Conservation (phyloP, 2,329 filamentous ascomycete species). For the Teratosphaeria gauchensis region DNA sequence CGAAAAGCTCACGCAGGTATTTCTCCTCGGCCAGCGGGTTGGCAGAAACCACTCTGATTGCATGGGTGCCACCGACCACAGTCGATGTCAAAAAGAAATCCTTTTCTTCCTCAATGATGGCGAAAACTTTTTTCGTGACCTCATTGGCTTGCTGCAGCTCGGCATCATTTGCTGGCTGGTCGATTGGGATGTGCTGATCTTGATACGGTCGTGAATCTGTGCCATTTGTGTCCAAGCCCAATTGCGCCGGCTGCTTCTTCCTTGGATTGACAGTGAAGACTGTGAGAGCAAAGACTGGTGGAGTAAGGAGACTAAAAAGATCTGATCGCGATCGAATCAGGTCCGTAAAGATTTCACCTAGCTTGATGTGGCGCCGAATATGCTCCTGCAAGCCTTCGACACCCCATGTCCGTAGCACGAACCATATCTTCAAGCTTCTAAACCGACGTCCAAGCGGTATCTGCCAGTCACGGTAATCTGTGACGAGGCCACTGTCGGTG, state of each 20-base stretch:
- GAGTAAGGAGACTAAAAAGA: constrained; percentile 65
- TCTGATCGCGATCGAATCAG: constrained; percentile 52
- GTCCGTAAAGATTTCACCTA: constrained; percentile 61
- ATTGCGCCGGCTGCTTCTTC: constrained; percentile 16
- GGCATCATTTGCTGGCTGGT: constrained; percentile 26
- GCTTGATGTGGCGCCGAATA: constrained; percentile 56
- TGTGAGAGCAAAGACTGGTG: constrained; percentile 67
- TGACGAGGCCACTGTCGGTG: constrained; percentile 74
- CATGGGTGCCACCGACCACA: constrained; percentile 61
- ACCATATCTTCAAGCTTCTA: constrained; percentile 87
- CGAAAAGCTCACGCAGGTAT: constrained; percentile 64
- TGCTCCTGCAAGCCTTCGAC: constrained; percentile 64
- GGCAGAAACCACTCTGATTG: constrained; percentile 71
- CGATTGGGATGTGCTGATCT: constrained; percentile 16
- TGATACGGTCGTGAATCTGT: constrained; percentile 19
- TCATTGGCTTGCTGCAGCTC: constrained; percentile 51
- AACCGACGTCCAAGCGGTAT: constrained; percentile 86
- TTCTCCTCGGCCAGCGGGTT: constrained; percentile 61
- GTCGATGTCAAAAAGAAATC: constrained; percentile 77
- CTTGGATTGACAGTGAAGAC: constrained; percentile 57
- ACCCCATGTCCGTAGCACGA: constrained; percentile 77
- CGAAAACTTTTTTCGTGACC: constrained; percentile 65
- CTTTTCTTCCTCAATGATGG: constrained; percentile 61
- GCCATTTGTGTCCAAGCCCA: constrained; percentile 18
- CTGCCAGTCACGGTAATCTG: constrained; percentile 95